Conservation (phyloP, 2,329 filamentous ascomycete species). For the Lachnellula occidentalis region DNA sequence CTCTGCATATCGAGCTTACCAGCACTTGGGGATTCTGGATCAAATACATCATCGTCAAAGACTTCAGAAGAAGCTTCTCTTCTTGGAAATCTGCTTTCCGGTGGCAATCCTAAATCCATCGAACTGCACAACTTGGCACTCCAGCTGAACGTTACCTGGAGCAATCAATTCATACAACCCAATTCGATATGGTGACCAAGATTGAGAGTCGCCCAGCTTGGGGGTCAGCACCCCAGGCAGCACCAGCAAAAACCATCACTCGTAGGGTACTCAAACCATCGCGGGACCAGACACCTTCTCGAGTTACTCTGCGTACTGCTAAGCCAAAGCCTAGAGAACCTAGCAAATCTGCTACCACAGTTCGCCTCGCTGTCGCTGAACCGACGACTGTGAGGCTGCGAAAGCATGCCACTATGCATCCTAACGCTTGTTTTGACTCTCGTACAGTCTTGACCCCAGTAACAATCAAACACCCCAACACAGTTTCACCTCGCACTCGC, state of each 20-base stretch:
- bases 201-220: not conserved
- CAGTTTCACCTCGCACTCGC: not conserved
- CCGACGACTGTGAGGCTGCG: too few species aligned
- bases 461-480: too few species aligned
- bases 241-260: not conserved
- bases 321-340: not conserved
- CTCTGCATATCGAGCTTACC: not conserved
- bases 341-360: not conserved
- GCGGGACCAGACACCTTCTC: slow-evolving; percentile 1
- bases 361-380: not conserved
- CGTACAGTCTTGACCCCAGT: too few species aligned
- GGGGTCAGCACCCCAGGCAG: not conserved
- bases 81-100: not conserved
- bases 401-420: too few species aligned
- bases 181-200: slow-evolving; percentile 2
- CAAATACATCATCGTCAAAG: too few species aligned
- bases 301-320: not conserved
- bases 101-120: too few species aligned
- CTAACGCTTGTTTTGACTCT: too few species aligned
- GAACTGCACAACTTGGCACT: too few species aligned
- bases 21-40: not conserved
- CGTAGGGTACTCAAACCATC: not conserved
- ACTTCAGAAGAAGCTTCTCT: not conserved
- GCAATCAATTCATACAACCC: too few species aligned
- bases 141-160: too few species aligned